Base-by-base conservation (phyloP, 2,329 filamentous ascomycete genomes). In the Fonsecaea erecta region DNA sequence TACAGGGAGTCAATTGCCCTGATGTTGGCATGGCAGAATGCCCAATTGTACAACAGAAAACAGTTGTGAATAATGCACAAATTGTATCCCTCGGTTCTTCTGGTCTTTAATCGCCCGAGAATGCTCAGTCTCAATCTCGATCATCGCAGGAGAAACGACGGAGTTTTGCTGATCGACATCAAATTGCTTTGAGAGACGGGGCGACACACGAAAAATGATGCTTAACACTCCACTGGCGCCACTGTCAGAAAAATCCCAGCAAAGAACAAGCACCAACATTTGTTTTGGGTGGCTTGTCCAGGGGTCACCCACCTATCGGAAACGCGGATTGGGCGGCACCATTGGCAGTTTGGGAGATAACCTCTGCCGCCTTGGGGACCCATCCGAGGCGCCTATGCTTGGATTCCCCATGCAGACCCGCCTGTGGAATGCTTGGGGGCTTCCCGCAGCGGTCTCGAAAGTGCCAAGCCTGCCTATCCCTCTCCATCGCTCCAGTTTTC, bases 101-200 rank as follows among this genome's bases (percentile, higher is more conserved):
- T 14, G 18, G 11, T 48, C 43, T 26, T 18, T 4, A 26, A 24
- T 11, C 26, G 18, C 11, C 43, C 43, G 43, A 48, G 16, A 48
- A 26, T 24, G 9, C 43, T 48, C 26, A 30, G 26, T 53, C 30
- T 53, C 4, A 8, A 53, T 53, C 52, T 32, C 52, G 52, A 53
- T 53, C 52, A 9, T 32, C 24, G 48, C 18, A 16, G 18, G 37
- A n/a, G 18, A n/a, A 11, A 14, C 43, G 26, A 26, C 37, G 43
- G 18, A 9, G 18, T 48, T 48, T 24, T 8, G 21, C 43, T 4
- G 43, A 48, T 35, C 28, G 32, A 37, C 28, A n/a, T 24, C 16
- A 5, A 43, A 4, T 52, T 48, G 24, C 24, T 52, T 18, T 59
- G 56, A 59, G 46, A 59, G 26, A 59, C 34, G 40, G 56, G 53